A percentile compares a stretch with the other conserved stretches of the same genome.
Conservation (phyloP, 148 eudicot species). For the Polygonum maritimum region DNA sequence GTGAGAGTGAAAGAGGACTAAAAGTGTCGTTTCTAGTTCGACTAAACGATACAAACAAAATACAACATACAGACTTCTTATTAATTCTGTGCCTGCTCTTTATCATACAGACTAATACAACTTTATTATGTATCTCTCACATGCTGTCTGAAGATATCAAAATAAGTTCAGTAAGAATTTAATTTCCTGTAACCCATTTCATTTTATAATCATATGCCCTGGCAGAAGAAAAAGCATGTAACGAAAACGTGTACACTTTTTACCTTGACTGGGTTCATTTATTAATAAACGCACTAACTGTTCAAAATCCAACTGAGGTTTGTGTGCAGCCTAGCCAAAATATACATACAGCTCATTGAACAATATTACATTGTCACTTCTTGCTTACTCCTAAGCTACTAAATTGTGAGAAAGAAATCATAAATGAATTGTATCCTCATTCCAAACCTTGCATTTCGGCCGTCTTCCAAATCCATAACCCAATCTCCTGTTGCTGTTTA, state of each 20-base stretch:
- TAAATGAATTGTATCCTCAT: neutral
- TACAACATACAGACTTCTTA: neutral
- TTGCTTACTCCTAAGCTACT: neutral
- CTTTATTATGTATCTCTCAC: neutral
- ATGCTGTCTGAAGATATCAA: neutral
- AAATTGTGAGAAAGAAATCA: neutral
- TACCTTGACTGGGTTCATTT: neutral
- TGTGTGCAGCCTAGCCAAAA: conserved; percentile 1
- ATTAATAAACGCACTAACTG: neutral
- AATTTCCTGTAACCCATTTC: neutral
- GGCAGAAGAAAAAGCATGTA: neutral
- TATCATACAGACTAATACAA: neutral
- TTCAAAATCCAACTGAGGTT: neutral
- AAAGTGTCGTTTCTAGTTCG: no score
- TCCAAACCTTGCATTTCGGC: neutral
- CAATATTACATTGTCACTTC: neutral
- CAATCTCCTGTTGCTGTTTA: neutral
- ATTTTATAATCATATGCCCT: neutral
- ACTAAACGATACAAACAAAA: no score
- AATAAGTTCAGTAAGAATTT: neutral
- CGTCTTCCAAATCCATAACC: neutral
- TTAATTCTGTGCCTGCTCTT: neutral
- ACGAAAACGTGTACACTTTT: neutral
- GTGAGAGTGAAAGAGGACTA: no score
- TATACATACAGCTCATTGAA: conserved; percentile 2